A percentile compares a stretch with the other conserved stretches of the same genome.
phyloP scores from a whole-genome alignment of 208 protist genomes.

The Trypanosoma melophagium region DNA sequence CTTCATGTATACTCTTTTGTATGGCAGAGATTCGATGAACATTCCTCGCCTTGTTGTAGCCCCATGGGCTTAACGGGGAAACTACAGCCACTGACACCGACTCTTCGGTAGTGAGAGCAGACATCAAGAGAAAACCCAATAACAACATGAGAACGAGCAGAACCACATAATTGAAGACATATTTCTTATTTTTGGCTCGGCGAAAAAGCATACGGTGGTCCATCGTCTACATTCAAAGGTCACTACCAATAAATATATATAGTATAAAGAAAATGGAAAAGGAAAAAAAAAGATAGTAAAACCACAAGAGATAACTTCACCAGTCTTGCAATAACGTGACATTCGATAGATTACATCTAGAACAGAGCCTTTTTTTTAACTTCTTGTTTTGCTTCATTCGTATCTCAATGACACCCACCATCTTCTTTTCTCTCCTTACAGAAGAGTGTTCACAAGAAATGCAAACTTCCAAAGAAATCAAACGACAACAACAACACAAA shows the following conservation, averaged over 20 bases:
- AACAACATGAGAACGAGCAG: neutral
- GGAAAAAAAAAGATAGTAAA: neutral
- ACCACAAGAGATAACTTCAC: neutral
- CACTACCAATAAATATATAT: neutral
- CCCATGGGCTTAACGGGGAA: conserved; percentile 5
- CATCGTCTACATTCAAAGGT: neutral
- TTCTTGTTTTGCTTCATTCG: no score
- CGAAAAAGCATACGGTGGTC: neutral
- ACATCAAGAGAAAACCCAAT: neutral
- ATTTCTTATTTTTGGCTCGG: neutral
- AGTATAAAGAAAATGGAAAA: neutral
- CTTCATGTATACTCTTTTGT: conserved; percentile 2
- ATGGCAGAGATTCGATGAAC: conserved; percentile 1
- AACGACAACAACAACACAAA: neutral
- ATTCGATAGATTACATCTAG: no score
- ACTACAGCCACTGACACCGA: neutral
- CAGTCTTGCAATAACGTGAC: neutral
- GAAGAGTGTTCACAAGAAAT: no score
- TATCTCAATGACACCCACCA: no score
- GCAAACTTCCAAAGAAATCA: no score
- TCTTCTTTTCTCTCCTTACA: no score
- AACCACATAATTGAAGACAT: neutral
- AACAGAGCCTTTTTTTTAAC: no score
- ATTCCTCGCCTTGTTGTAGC: conserved; percentile 24
- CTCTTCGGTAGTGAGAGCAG: no score